Percentiles rank a stretch among this genome's conserved stretches.
Evolutionary conservation across 345 rosid species (phyloP).

Genomic region (Isatis tinctoria): DNA sequence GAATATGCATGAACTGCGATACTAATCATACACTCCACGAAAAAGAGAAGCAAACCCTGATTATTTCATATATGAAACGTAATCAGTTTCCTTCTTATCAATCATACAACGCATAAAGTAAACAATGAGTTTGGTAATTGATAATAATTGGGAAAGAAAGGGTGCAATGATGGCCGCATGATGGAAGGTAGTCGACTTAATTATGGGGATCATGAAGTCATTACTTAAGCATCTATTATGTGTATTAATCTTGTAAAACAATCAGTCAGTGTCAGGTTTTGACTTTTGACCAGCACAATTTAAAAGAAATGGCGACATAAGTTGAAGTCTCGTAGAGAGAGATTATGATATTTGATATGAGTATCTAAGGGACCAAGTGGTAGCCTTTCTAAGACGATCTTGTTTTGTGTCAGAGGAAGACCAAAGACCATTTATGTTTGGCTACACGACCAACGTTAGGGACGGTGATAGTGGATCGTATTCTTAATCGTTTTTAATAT

Average conservation of each 20-base stretch:
- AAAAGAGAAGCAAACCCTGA: too few relatives aligned
- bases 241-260: slow-evolving; percentile 6
- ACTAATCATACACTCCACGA: not conserved
- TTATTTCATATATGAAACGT: slow-evolving; percentile 3
- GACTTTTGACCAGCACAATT: slow-evolving; percentile 28
- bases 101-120: slow-evolving; percentile 14
- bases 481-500: slow-evolving; percentile 9
- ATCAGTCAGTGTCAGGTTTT: not conserved
- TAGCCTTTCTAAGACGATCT: slow-evolving; percentile 28
- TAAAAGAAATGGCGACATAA: slow-evolving; percentile 10
- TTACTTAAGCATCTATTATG: slow-evolving; percentile 15
- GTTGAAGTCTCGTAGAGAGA: slow-evolving; percentile 8
- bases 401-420: slow-evolving; percentile 30
- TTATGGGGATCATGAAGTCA: not conserved
- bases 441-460: slow-evolving; percentile 33
- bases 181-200: slow-evolving; percentile 28
- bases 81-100: not conserved
- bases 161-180: slow-evolving; percentile 14
- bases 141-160: slow-evolving; percentile 5
- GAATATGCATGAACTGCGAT: slow-evolving; percentile 22
- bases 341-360: not conserved
- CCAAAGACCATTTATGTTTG: slow-evolving; percentile 23
- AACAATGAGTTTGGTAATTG: slow-evolving; percentile 12
- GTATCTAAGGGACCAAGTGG: slow-evolving; percentile 29
- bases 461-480: slow-evolving; percentile 34